Conservation (phyloP, 2,329 filamentous ascomycete genomes). For the Colletotrichum lini region DNA sequence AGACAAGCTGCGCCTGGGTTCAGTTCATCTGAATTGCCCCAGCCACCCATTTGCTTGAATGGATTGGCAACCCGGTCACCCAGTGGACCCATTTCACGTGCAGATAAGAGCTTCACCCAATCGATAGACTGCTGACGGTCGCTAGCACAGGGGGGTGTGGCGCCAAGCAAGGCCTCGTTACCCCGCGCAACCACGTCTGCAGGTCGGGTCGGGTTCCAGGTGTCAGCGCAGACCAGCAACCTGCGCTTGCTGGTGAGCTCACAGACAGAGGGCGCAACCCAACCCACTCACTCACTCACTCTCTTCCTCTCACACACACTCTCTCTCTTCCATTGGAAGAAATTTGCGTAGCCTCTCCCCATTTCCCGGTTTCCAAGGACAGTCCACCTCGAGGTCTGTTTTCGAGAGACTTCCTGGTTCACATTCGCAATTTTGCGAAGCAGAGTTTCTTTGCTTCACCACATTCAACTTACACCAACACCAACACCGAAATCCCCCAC, state of each 20-base stretch:
- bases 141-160: slow-evolving; percentile 19
- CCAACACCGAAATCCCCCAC: slow-evolving; percentile 27
- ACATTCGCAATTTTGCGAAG: slow-evolving; percentile 13
- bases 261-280: slow-evolving; percentile 22
- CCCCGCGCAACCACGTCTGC: slow-evolving; percentile 43
- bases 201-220: slow-evolving; percentile 9
- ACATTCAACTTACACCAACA: slow-evolving; percentile 4
- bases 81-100: slow-evolving; percentile 16
- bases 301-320: slow-evolving; percentile 1
- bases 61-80: slow-evolving; percentile 1
- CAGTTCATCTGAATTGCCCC: slow-evolving; percentile 16
- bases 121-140: slow-evolving; percentile 29
- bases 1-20: not conserved
- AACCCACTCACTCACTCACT: slow-evolving; percentile 19
- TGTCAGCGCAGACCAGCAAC: slow-evolving; percentile 30
- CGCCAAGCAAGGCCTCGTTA: slow-evolving; percentile 40
- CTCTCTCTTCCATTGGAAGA: not conserved
- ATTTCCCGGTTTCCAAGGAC: not conserved
- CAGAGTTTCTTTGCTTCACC: slow-evolving; percentile 24
- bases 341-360: no score
- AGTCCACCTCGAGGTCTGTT: slow-evolving; percentile 30
- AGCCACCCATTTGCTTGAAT: slow-evolving; percentile 16
- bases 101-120: slow-evolving; percentile 41
- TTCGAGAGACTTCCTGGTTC: slow-evolving; percentile 12
- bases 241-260: slow-evolving; percentile 29